Base-by-base conservation (phyloP, 164 flowering plant species). In the Litsea cubeba region DNA sequence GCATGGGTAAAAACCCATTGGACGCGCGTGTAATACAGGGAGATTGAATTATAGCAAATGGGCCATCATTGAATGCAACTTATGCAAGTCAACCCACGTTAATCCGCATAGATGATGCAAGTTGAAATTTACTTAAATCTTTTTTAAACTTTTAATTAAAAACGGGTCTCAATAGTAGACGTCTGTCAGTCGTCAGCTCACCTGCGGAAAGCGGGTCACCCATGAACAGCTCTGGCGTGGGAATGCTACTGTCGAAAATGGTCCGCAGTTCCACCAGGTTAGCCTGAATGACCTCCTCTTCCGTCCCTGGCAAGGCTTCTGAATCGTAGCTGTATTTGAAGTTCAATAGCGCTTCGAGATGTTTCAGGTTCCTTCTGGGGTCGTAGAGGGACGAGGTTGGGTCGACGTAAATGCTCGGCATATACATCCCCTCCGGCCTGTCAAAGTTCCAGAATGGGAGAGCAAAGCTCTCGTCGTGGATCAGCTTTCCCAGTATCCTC, bases 361-460 rank as follows among this genome's bases (percentile, higher is more conserved):
- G 63, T 4, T 15, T 3, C 20, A 2, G 23, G 73, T 71, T 57
- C 3, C 73, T 49, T 12, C 0, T 26, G 14, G 64, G 1, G 32
- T 71, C 2, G 24, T 57, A 26, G n/a, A 71, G 64, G 10, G 46
- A 40, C 12, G 73, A 28, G 4, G 24, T 15, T 1, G 63, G 64
- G 8, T 25, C 64, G 11, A 18, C 5, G 30, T 14, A 71, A 3
- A 30, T 26, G 64, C 17, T 6, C 11, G 73, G 73, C 22, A 71
- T 26, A 18, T 3, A 8, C 73, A 51, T 51, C 18, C 73, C 73
- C 12, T 57, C 62, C 5, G 32, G 50, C 6, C 26, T 18, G 30
- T 71, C 63, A 20, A 18, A 57, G 46, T 50, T 46, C 64, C 73
- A 71, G 25, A 51, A 71, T 2, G 73, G 73, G 49, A 71, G 40